Evolutionary conservation across 768 basidiomycete genomes (phyloP).

Genomic region (Tephrocybe sp.): DNA sequence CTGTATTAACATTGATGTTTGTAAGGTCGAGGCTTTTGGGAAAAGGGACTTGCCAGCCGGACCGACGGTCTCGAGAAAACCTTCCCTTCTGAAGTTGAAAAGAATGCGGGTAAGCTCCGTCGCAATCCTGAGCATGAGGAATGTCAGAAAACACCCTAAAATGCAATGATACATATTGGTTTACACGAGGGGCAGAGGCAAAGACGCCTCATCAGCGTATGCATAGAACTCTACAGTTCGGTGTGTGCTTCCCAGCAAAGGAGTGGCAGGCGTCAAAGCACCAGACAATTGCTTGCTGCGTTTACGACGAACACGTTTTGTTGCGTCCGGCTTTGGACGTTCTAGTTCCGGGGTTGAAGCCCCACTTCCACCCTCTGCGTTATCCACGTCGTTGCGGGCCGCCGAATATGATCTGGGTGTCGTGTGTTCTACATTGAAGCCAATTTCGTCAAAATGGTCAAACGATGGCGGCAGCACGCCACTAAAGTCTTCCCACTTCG

Average conservation of each 20-base stretch:
- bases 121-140: slow-evolving; percentile 58
- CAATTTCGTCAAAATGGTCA: slow-evolving; percentile 43
- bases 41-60: slow-evolving; percentile 62
- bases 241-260: slow-evolving; percentile 58
- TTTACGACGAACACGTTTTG: slow-evolving; percentile 70
- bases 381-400: slow-evolving; percentile 26
- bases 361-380: slow-evolving; percentile 31
- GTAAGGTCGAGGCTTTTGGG: too few species aligned
- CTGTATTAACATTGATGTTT: too few species aligned
- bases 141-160: too few species aligned
- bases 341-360: slow-evolving; percentile 35
- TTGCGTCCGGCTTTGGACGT: slow-evolving; percentile 42
- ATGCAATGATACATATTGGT: too few species aligned
- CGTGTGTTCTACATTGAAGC: slow-evolving; percentile 35
- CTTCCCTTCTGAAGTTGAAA: slow-evolving; percentile 76
- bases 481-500: slow-evolving; percentile 63
- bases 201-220: slow-evolving; percentile 54
- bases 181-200: slow-evolving; percentile 83
- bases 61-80: slow-evolving; percentile 85
- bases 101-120: slow-evolving; percentile 74
- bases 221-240: slow-evolving; percentile 61
- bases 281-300: slow-evolving; percentile 59
- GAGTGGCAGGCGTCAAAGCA: slow-evolving; percentile 40
- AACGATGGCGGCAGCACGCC: slow-evolving; percentile 68
- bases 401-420: slow-evolving; percentile 42